A percentile compares a stretch with the other conserved stretches of the same genome.
phyloP scores from a whole-genome alignment of 2,329 filamentous ascomycete species.

The Thielaviopsis punctulata region DNA sequence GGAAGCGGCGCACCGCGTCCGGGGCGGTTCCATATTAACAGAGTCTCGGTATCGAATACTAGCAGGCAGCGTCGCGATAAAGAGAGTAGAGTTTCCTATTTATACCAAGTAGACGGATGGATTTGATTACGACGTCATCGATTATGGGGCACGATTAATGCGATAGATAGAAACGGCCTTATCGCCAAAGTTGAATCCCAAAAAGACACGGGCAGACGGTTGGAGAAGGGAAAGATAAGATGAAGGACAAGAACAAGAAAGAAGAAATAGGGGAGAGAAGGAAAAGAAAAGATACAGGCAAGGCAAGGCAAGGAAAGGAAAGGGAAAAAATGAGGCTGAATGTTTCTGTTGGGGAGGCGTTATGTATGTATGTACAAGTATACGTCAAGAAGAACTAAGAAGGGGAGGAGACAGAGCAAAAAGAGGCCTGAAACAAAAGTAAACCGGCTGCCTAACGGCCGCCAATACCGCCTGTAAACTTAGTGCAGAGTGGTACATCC shows the following conservation, averaged over 20 bases:
- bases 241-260: not conserved
- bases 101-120: too few relatives aligned
- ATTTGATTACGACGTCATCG: constrained; percentile 4
- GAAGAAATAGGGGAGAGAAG: not conserved
- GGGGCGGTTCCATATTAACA: not conserved
- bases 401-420: not conserved
- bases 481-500: too few relatives aligned
- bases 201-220: not conserved
- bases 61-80: too few relatives aligned
- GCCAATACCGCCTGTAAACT: not conserved
- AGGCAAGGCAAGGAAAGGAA: not conserved
- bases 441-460: not conserved
- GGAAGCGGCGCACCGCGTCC: constrained; percentile 31
- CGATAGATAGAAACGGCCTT: not conserved
- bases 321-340: constrained; percentile 1
- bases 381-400: not conserved
- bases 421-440: not conserved
- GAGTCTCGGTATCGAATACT: too few relatives aligned
- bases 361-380: not conserved
- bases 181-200: not conserved
- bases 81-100: too few relatives aligned
- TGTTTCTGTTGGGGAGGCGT: not conserved
- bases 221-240: not conserved
- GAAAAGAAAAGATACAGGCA: not conserved
- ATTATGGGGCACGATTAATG: not conserved